Evolutionary conservation across 1,284 basidiomycete genomes (phyloP), one percentile per base, ranked within the genome.

Genomic region (Cryptococcus floricola): DNA sequence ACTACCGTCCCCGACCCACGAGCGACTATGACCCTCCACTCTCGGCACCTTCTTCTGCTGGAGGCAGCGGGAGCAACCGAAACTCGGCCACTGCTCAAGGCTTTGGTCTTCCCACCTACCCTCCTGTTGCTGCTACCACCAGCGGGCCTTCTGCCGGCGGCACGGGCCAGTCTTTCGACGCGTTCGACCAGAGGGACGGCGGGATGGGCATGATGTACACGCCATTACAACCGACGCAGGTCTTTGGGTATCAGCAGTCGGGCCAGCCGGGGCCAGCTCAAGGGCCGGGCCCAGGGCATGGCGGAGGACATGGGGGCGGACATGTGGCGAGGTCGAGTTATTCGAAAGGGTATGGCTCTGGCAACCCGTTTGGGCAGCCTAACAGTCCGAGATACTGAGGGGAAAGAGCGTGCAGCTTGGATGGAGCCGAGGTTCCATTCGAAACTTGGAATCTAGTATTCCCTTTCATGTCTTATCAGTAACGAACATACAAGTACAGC

Each of bases 171-270:
- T 53, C 54, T 7, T 74, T 76, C 56, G 75, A 77, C 52, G 67
- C 58, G 1, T 76, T 75, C 47, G 75, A 74, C 53, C 39, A 57
- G 1, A 28, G 53, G 5, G 50, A 71, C 39, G 52, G 54, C 4
- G 54, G 56, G 2, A 61, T 71, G 63, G 68, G 67, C 3, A 62
- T 74, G 59, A 64, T 76, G 68, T 77, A 76, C 58, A 74, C 75
- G 0, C 70, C 75, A 1, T 56, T 77, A 23, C 73, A 74, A 54
- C 70, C 74, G 14, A 61, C 51, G 38, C 64, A 59, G 50, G 37
- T 52, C 18, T 58, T 57, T 50, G 57, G 54, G 14, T 57, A 66
- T 44, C 54, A 44, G 7, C 48, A n/a, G 34, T 42, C 39, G 38
- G 45, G 27, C 25, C 49, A 19, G 42, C 18, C 14, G 18, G 42